Base-by-base conservation (phyloP, 345 rosid genomes). In the Syzygium aromaticum region DNA sequence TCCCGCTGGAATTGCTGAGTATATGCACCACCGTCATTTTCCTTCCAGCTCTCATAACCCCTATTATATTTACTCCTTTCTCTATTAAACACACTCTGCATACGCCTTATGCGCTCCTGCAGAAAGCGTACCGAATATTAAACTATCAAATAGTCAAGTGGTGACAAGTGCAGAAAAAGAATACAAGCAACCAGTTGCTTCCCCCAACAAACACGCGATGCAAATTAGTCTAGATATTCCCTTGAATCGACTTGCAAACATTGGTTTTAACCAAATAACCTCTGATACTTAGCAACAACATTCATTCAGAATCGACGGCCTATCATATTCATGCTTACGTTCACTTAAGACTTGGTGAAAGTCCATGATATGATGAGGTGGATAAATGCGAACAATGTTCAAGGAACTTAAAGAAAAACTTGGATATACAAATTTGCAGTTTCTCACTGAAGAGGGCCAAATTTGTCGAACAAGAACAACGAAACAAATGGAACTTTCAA, bases 61-160 rank as follows among this genome's bases (percentile, higher is more conserved):
- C 94, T 94, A 87, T 90, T 93, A 86, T 92, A 90, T 87, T 98
- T 98, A 89, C 91, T 93, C 91, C 98, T 92, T 90, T 95, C 99
- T 87, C 99, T 92, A 91, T 96, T 98, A 89, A 97, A 98, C 86
- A 98, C 99, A 87, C 96, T 95, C 90, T 98, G 99, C 99, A 95
- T 98, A 23, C 98, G 98, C 89, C 96, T 95, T 88, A 98, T 96
- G 84, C 99, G 96, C 91, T 96, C 98, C 99, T 97, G 90, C 7
- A 90, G 91, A 89, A 85, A 61, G 56, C 53, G 56, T 11, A 85
- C 82, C 49, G 6, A 38, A 38, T 38, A 73, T 38, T 14, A 38
- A 73, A 19, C 46, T 17, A 40, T 73, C 82, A 73, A 27, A 73
- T 33, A 73, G 49, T 73, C 49, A 33, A 73, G 49, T 73, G 46